A percentile compares a stretch with the other conserved stretches of the same genome.
Evolutionary conservation across 1,139 yeast genomes (phyloP).

Genomic region (Eremothecium gossypii): DNA sequence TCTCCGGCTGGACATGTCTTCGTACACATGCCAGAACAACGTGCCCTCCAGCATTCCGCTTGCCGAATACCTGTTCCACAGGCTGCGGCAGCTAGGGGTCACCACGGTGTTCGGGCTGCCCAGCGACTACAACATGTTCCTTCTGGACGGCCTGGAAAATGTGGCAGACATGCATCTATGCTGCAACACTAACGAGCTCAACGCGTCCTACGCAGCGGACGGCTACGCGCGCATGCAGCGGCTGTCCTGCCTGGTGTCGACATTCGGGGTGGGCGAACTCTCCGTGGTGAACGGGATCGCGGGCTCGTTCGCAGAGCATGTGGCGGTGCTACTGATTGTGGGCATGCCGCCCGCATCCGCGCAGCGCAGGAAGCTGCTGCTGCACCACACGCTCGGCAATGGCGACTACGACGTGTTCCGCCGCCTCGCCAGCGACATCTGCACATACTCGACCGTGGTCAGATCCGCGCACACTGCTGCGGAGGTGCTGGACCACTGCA

Average conservation of each 20-base stretch:
- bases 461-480: conserved; percentile 55
- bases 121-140: conserved; percentile 52
- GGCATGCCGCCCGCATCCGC: conserved; percentile 53
- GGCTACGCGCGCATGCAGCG: conserved; percentile 56
- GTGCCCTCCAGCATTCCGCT: conserved; percentile 30
- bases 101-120: conserved; percentile 56
- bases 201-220: conserved; percentile 44
- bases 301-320: conserved; percentile 53
- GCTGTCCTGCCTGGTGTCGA: conserved; percentile 47
- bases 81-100: conserved; percentile 45
- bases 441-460: conserved; percentile 51
- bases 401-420: conserved; percentile 73
- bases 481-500: conserved; percentile 57
- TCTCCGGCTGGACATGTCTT: neutral
- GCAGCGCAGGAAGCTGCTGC: conserved; percentile 43
- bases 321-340: conserved; percentile 46
- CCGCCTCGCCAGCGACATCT: conserved; percentile 58
- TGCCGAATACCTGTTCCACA: conserved; percentile 48
- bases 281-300: conserved; percentile 53
- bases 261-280: conserved; percentile 60
- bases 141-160: conserved; percentile 46
- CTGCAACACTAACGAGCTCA: conserved; percentile 58
- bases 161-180: conserved; percentile 49
- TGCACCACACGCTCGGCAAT: conserved; percentile 67
- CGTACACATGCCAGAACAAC: conserved; percentile 6